phyloP scores from a whole-genome alignment of 768 basidiomycete species.

The Macrolepiota albuminosa region DNA sequence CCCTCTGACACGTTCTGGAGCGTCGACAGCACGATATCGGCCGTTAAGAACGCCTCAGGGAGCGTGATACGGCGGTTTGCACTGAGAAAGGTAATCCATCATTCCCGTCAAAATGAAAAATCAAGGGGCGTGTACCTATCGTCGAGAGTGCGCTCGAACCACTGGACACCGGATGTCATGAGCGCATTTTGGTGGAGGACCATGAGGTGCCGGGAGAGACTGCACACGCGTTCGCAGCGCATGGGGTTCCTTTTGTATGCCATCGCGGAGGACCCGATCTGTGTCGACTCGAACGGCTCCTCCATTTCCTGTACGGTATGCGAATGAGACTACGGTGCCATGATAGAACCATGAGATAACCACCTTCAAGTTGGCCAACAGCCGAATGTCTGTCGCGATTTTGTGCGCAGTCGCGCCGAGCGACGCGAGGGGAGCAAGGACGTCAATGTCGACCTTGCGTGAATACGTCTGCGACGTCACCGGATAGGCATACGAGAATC shows the following conservation, averaged over 20 bases:
- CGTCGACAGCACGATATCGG: slow-evolving; percentile 93
- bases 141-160: slow-evolving; percentile 98
- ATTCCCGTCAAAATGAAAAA: neutral
- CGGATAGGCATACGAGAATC: slow-evolving; percentile 93
- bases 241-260: slow-evolving; percentile 99
- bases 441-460: slow-evolving; percentile 94
- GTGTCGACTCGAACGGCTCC: slow-evolving; percentile 97
- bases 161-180: slow-evolving; percentile 93
- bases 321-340: neutral
- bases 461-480: slow-evolving; percentile 99
- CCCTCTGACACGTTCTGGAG: slow-evolving; percentile 97
- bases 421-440: slow-evolving; percentile 84
- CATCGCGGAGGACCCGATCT: slow-evolving; percentile 97
- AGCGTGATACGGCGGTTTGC: slow-evolving; percentile 96
- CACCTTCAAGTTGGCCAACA: slow-evolving; percentile 91
- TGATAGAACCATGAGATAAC: neutral
- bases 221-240: slow-evolving; percentile 97
- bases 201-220: slow-evolving; percentile 94
- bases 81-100: slow-evolving; percentile 31
- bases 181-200: slow-evolving; percentile 92
- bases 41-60: slow-evolving; percentile 95
- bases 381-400: slow-evolving; percentile 91
- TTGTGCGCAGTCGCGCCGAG: slow-evolving; percentile 96
- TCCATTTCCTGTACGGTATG: slow-evolving; percentile 71
- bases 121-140: slow-evolving; percentile 59